A percentile compares a stretch with the other conserved stretches of the same genome.
Evolutionary conservation across 2,329 filamentous ascomycete genomes (phyloP).

Genomic region (Aspergillus tubingensis): DNA sequence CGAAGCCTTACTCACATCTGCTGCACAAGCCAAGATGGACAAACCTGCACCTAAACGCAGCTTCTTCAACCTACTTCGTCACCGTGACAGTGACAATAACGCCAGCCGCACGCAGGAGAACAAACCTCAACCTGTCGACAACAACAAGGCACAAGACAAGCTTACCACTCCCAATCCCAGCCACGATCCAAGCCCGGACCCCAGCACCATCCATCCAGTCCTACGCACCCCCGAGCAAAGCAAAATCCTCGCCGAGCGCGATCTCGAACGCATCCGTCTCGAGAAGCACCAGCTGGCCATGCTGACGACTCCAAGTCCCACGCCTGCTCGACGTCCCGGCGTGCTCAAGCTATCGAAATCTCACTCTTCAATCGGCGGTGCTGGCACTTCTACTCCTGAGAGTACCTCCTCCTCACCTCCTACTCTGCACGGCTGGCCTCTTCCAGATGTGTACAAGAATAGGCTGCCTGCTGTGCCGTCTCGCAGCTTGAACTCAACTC

Average conservation of each 20-base stretch:
- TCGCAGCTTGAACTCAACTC: background rate
- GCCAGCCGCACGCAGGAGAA: conserved; percentile 12
- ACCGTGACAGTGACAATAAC: conserved; percentile 12
- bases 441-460: background rate
- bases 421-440: background rate
- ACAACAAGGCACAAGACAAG: too few species aligned
- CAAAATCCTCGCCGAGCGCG: conserved; percentile 10
- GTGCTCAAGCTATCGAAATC: background rate
- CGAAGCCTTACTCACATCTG: background rate
- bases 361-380: background rate
- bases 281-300: background rate
- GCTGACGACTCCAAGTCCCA: background rate
- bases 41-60: conserved; percentile 14
- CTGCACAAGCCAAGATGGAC: background rate
- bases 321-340: background rate
- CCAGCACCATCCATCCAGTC: conserved; percentile 14
- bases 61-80: conserved; percentile 16
- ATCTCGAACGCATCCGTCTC: background rate
- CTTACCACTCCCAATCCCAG: too few species aligned
- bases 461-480: background rate
- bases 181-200: background rate
- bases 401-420: too few species aligned
- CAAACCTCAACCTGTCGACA: too few species aligned
- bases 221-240: conserved; percentile 13
- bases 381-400: background rate